Conservation (phyloP, 2,329 filamentous ascomycete species). For the Verticillium alfalfae region DNA sequence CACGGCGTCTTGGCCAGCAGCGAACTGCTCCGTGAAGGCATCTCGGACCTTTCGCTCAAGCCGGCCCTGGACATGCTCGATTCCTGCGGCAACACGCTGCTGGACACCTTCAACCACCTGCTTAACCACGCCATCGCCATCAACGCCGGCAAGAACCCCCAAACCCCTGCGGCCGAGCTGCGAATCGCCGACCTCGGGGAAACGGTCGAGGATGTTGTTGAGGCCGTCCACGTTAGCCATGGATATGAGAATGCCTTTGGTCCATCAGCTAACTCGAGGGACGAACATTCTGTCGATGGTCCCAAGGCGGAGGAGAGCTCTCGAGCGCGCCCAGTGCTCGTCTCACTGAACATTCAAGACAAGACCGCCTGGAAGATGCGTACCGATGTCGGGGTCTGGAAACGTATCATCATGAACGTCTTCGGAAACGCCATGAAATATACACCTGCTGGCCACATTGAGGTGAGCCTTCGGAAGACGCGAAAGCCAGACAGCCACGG, state of each 20-base stretch:
- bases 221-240: conserved; percentile 46
- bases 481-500: conserved; percentile 13
- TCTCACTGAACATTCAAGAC: conserved; percentile 45
- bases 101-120: conserved; percentile 45
- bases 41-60: conserved; percentile 31
- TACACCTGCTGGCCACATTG: conserved; percentile 37
- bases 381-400: conserved; percentile 43
- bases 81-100: conserved; percentile 39
- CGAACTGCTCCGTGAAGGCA: conserved; percentile 40
- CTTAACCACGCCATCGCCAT: conserved; percentile 47
- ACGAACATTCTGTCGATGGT: too few relatives aligned
- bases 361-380: conserved; percentile 43
- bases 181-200: neutral
- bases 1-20: conserved; percentile 50
- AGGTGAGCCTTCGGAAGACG: conserved; percentile 21
- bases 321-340: conserved; percentile 9
- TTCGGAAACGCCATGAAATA: conserved; percentile 51
- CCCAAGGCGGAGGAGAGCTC: too few relatives aligned
- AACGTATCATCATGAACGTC: conserved; percentile 49
- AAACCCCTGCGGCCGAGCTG: conserved; percentile 2
- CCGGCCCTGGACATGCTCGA: conserved; percentile 40
- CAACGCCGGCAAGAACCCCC: conserved; percentile 9
- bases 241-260: too few relatives aligned
- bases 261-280: too few relatives aligned
- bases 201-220: conserved; percentile 46